These are phyloP conservation scores for Vitellaria paradoxa DNA, from an alignment of 179 eudicot species.

Conservation along the genomic window DNA sequence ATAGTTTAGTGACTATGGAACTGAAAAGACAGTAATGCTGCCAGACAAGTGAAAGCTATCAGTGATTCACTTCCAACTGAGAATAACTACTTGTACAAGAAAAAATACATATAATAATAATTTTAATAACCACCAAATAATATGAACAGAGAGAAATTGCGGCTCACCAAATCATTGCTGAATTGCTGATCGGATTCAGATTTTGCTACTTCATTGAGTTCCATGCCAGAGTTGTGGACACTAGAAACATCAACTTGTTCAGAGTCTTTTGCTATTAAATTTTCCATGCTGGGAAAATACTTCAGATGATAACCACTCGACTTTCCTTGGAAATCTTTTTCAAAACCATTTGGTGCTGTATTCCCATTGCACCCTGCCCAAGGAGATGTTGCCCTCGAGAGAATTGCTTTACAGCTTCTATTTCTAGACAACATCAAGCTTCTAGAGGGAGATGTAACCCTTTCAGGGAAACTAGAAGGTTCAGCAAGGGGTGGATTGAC, in stretches of 20 bases:
- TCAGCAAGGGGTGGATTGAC: slow-evolving; percentile 15
- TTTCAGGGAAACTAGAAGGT: slow-evolving; percentile 31
- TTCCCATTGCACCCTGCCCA: slow-evolving; percentile 32
- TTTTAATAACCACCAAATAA: too few relatives aligned
- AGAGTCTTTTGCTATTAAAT: slow-evolving; percentile 28
- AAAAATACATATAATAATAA: too few relatives aligned
- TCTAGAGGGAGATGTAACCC: slow-evolving; percentile 35
- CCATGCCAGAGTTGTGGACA: slow-evolving; percentile 35
- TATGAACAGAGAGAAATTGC: neutral
- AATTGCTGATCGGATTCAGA: slow-evolving; percentile 45
- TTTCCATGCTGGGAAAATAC: slow-evolving; percentile 23
- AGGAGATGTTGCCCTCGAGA: slow-evolving; percentile 18
- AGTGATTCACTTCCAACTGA: neutral
- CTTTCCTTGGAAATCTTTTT: slow-evolving; percentile 38
- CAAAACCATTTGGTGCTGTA: slow-evolving; percentile 44
- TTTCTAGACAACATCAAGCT: slow-evolving; percentile 32
- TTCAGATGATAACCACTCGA: slow-evolving; percentile 32
- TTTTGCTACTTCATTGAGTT: slow-evolving; percentile 43
- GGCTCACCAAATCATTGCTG: slow-evolving; percentile 49
- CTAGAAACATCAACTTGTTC: slow-evolving; percentile 40
- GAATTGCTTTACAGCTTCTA: slow-evolving; percentile 41
- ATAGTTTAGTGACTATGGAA: neutral
- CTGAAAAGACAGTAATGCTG: neutral
- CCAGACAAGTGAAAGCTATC: neutral
- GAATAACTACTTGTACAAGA: neutral